Conservation (phyloP, 106 monocot species). For the Acorus calamus region DNA sequence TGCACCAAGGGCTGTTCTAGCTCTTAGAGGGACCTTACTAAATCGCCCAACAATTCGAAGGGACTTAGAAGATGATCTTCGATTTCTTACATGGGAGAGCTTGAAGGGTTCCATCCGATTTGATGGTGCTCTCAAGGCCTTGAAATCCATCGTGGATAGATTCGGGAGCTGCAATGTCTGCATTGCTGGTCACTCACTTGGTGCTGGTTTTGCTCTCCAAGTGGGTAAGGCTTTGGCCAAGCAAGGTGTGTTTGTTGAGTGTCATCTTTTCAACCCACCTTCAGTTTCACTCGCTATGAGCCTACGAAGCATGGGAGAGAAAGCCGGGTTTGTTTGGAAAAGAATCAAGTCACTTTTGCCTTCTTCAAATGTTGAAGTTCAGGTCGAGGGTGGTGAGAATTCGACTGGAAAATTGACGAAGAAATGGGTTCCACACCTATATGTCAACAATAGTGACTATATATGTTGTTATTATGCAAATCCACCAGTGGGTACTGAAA, state of each 20-base stretch:
- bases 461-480: slow-evolving; percentile 28
- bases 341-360: not conserved
- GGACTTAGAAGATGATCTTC: slow-evolving; percentile 42
- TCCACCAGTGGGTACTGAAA: not conserved
- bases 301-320: not conserved
- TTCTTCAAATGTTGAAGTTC: not conserved
- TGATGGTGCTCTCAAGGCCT: slow-evolving; percentile 1
- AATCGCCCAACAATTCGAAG: slow-evolving; percentile 32
- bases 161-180: slow-evolving; percentile 23
- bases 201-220: slow-evolving; percentile 29
- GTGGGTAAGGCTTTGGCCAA: slow-evolving; percentile 30
- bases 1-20: slow-evolving; percentile 39
- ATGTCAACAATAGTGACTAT: slow-evolving; percentile 40
- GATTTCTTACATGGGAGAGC: slow-evolving; percentile 42
- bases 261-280: slow-evolving; percentile 32
- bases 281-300: slow-evolving; percentile 6
- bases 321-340: no score
- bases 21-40: slow-evolving; percentile 41
- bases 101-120: slow-evolving; percentile 37
- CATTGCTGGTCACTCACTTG: slow-evolving; percentile 26
- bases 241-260: slow-evolving; percentile 23
- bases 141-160: not conserved
- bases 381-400: not conserved
- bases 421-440: slow-evolving; percentile 31
- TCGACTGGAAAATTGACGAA: not conserved